Percentiles rank a stretch among this genome's conserved stretches.
These are phyloP conservation scores for Aphanomyces cochlioides DNA, from an alignment of 352 stramenopile genomes.

Conservation along the genomic window DNA sequence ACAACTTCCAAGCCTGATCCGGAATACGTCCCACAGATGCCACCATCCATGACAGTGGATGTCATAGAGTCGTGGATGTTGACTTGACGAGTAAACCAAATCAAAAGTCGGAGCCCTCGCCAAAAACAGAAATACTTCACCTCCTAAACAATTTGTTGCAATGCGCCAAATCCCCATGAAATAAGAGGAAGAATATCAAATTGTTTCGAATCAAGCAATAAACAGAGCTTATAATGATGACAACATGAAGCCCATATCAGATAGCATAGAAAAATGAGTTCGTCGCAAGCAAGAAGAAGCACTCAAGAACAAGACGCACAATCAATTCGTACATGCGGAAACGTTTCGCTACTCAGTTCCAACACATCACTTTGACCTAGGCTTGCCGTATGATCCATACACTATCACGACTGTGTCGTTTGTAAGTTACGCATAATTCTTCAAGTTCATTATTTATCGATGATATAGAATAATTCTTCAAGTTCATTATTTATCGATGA, in stretches of 20 bases:
- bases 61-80: not conserved
- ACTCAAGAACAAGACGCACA: not conserved
- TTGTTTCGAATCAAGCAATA: too few relatives aligned
- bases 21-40: not conserved
- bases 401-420: conserved; percentile 57
- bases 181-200: not conserved
- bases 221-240: too few relatives aligned
- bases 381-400: conserved; percentile 59
- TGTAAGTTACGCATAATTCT: conserved; percentile 40
- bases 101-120: not conserved
- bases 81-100: not conserved
- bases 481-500: not conserved
- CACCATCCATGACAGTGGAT: not conserved
- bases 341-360: conserved; percentile 70
- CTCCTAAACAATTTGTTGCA: conserved; percentile 6
- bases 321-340: conserved; percentile 21
- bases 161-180: conserved; percentile 15
- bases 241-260: too few relatives aligned
- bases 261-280: conserved; percentile 8
- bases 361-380: conserved; percentile 46
- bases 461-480: not conserved
- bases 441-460: too few relatives aligned
- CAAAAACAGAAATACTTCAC: conserved; percentile 5
- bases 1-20: too few relatives aligned
- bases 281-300: not conserved